Base-by-base conservation (phyloP, 2,329 filamentous ascomycete species). In the Penicillium sp. region DNA sequence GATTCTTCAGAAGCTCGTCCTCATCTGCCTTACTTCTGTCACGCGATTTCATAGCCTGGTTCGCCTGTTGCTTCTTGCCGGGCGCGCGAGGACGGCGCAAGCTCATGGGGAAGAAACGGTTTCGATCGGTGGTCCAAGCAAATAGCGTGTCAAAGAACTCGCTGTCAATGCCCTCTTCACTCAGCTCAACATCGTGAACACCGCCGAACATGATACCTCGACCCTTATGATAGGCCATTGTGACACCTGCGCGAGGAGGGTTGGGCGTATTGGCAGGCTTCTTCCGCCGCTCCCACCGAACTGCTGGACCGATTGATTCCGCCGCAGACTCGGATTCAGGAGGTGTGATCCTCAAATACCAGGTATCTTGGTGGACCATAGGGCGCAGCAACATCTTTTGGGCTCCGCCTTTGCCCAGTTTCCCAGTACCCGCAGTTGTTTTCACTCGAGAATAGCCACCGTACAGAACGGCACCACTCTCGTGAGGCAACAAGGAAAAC, bases 371-470 rank as follows among this genome's bases (percentile, higher is more conserved):
- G 66, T 98, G 90, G 11, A 97, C 81, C 69, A 95, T 80, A 9
- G 93, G 90, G 61, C 90, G 87, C 50, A 95, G 73, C 2, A 88
- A 79, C 63, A 87, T 89, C 52, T 82, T 81, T 9, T 73, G 70
- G n/a, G 66, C 58, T 56, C 84, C 80, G 6, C 78, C 74, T 18
- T 81, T 80, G 61, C 81, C 84, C 28, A 77, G 78, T 51, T 84
- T 91, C 44, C 57, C 70, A 5, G 67, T 66, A 6, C 68, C 66
- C 1, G 67, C 75, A 0, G 82, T 80, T 1, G 84, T 75, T 70
- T 97, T 97, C 44, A 96, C 85, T 44, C 93, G 79, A 0, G 90
- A 95, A 70, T 97, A 98, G 1, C 93, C 93, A 44, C 93, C 93
- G 59, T 88, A 97, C 1, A 98, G 73, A 1, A 94, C 88, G 2